phyloP scores from a whole-genome alignment of 345 rosid species.

The Carallia brachiata region DNA sequence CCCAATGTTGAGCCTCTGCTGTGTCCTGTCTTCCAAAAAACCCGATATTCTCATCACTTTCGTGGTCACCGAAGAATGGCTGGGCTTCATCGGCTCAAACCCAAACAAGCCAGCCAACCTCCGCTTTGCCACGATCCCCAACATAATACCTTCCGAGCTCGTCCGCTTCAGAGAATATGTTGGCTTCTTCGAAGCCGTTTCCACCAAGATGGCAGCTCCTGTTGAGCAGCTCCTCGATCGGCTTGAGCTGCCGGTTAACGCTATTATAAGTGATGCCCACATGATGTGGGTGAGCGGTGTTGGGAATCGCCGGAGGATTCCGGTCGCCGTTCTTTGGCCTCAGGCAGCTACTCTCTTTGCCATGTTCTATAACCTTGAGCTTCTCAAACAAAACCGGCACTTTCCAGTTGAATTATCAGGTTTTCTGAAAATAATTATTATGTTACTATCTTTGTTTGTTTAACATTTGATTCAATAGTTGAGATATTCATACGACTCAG shows the following conservation, averaged over 20 bases:
- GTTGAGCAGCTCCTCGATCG: slow-evolving; percentile 19
- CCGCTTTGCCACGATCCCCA: slow-evolving; percentile 17
- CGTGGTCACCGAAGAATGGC: slow-evolving; percentile 23
- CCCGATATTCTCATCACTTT: slow-evolving; percentile 14
- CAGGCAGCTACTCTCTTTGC: slow-evolving; percentile 23
- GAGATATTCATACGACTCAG: no score
- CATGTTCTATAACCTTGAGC: slow-evolving; percentile 15
- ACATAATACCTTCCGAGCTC: slow-evolving; percentile 26
- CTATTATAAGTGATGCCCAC: slow-evolving; percentile 16
- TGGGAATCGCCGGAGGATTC: slow-evolving; percentile 20
- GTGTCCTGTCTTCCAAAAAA: slow-evolving; percentile 4
- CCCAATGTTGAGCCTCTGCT: slow-evolving; percentile 25
- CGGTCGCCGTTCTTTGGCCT: slow-evolving; percentile 28
- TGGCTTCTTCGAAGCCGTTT: slow-evolving; percentile 19
- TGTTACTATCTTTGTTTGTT: no score
- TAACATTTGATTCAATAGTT: no score
- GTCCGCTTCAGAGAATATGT: slow-evolving; percentile 18
- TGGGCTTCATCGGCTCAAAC: slow-evolving; percentile 9
- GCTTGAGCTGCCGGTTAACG: neutral
- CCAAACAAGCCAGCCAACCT: slow-evolving; percentile 1
- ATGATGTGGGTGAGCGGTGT: slow-evolving; percentile 15
- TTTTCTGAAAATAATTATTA: neutral
- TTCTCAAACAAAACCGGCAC: slow-evolving; percentile 14
- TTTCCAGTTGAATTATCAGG: slow-evolving; percentile 14
- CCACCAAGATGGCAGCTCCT: slow-evolving; percentile 18